A percentile compares a stretch with the other conserved stretches of the same genome.
Conservation (phyloP, 768 basidiomycete species). For the Amyloporia xantha region DNA sequence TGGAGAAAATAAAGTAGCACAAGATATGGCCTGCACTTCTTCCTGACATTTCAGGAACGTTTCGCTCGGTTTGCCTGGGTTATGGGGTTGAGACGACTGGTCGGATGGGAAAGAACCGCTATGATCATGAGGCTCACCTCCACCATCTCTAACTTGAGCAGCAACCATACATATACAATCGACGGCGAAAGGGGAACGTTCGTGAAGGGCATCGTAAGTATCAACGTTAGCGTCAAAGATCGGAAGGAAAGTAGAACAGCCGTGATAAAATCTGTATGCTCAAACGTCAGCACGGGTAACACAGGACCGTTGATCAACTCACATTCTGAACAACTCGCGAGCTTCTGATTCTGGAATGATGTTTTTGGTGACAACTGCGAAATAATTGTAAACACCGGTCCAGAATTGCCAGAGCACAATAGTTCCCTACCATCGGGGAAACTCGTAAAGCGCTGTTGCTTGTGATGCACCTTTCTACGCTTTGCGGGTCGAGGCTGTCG, state of each 20-base stretch:
- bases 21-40: slow-evolving; percentile 81
- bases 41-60: slow-evolving; percentile 66
- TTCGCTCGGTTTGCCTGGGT: slow-evolving; percentile 65
- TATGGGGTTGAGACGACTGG: not conserved
- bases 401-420: not conserved
- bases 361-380: slow-evolving; percentile 74
- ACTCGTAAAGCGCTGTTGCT: slow-evolving; percentile 45
- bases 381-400: slow-evolving; percentile 4
- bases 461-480: slow-evolving; percentile 66
- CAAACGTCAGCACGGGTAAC: not conserved
- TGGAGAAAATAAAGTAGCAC: slow-evolving; percentile 81
- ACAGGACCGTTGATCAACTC: slow-evolving; percentile 18
- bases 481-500: slow-evolving; percentile 62
- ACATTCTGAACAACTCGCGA: slow-evolving; percentile 83
- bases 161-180: slow-evolving; percentile 93
- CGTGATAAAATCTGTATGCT: slow-evolving; percentile 72
- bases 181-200: slow-evolving; percentile 89
- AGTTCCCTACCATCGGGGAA: slow-evolving; percentile 79
- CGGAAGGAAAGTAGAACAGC: slow-evolving; percentile 89
- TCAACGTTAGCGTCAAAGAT: slow-evolving; percentile 81
- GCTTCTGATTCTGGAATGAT: slow-evolving; percentile 80
- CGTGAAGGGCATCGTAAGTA: slow-evolving; percentile 79
- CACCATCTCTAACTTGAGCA: slow-evolving; percentile 84
- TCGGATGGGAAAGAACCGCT: too few relatives aligned
- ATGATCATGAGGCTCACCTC: slow-evolving; percentile 68